Base-by-base conservation (phyloP, 257 asterid species). In the Nicotiana undulata region DNA sequence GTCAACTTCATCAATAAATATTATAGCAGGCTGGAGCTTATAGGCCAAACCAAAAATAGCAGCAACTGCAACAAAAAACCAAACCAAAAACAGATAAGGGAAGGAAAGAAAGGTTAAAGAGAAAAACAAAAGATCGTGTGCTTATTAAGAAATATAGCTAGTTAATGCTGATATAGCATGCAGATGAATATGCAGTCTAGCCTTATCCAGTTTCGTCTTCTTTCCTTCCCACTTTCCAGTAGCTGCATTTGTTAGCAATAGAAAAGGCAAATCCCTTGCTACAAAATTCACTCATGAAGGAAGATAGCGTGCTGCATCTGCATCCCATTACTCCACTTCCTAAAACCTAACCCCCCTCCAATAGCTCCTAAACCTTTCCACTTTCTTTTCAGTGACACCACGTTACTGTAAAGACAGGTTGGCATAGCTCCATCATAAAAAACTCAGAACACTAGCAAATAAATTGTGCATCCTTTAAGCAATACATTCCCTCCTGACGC, bases 21-120 rank as follows among this genome's bases (percentile, higher is more conserved):
- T 93, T 82, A 95, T 94, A 44, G 99, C 96, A 32, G 99, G 99
- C 92, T 95, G 97, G 82, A 92, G 93, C 87, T 95, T 93, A 89
- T 92, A 60, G 2, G 99, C 99, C 91, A 95, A 85, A 85, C 92
- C 91, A 89, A 95, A 95, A 28, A 95, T 94, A 89, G 98, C 99
- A 84, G 98, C 85, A 86, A 95, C 99, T 93, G 91, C 49, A 40
- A 40, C 49, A 40, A 40, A 40, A 37, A 40, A 40, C 11, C 49
- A 40, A 40, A 40, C 88, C 86, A 66, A 84, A 64, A 65, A 49
- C 63, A n/a, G 37, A 46, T 7, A 46, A 6, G 58, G 15, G 24
- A 9, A 7, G 37, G 37, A 29, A 24, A 22, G 34, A n/a, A 16
- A 44, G 49, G 11, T 40, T 40, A 44, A 12, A 6, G 37, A 44